Conservation (phyloP, 495 filamentous ascomycete genomes). For the Entonaema liquescens region DNA sequence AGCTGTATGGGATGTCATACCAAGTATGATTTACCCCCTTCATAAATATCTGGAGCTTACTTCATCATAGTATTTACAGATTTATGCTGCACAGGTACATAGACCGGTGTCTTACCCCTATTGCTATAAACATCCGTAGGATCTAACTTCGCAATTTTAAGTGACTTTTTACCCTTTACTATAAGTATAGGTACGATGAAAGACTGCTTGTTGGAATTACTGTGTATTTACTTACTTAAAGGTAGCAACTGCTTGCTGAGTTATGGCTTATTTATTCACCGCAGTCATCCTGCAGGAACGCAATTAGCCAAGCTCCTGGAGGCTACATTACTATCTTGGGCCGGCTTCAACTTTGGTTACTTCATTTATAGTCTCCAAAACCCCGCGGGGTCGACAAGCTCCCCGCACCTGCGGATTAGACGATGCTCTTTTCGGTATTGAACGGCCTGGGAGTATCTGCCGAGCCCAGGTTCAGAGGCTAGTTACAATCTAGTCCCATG, state of each 20-base stretch:
- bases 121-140: neutral
- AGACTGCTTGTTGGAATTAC: neutral
- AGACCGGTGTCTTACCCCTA: neutral
- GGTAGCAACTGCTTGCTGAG: neutral
- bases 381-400: constrained; percentile 11
- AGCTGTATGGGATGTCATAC: neutral
- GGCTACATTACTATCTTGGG: neutral
- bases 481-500: constrained; percentile 27
- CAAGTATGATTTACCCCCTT: neutral
- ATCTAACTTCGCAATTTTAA: neutral
- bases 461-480: constrained; percentile 28
- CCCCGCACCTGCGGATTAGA: constrained; percentile 28
- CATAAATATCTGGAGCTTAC: no score
- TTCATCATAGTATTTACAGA: neutral
- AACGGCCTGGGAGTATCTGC: constrained; percentile 30
- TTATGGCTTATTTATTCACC: neutral
- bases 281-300: neutral
- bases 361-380: constrained; percentile 3
- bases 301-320: neutral
- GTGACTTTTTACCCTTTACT: neutral
- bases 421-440: constrained; percentile 28
- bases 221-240: neutral
- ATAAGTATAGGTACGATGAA: neutral
- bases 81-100: neutral
- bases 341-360: neutral